Evolutionary conservation across 768 basidiomycete species (phyloP), one percentile per base, ranked within the genome.

Genomic region (Mycena filopes): DNA sequence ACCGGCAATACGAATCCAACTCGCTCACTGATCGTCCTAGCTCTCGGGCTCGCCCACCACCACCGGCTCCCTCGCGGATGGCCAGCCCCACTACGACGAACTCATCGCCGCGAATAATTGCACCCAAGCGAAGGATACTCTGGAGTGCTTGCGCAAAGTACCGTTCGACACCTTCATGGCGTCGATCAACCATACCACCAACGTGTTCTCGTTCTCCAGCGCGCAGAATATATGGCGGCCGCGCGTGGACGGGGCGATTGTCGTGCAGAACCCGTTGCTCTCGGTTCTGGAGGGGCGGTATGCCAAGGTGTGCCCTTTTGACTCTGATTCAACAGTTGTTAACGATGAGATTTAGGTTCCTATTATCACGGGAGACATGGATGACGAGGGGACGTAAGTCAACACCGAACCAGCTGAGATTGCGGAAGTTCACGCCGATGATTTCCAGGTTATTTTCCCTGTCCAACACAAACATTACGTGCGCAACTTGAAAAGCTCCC

Each of bases 191-290:
- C 4, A 64, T 8, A 74, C 76, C 21, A 76, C 81, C 0, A 68
- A 60, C 20, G 21, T 79, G 1, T 74, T 81, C 47, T 56, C 74
- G 0, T 79, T 76, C 65, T 57, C 72, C 58, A 74, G 75, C 23
- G 51, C 80, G 36, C 60, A 60, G 0, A 60, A 77, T 38, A 74
- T 77, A 1, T 83, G 80, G 80, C 45, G 71, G 15, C 84, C 82
- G 5, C 72, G 78, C 12, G 76, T 79, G 2, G 83, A 84, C 49
- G 81, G 80, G 0, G 68, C 73, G 0, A 79, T 84, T 61, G 43
- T 84, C 21, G 69, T 70, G 3, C 76, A 73, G 2, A 60, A 74
- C 36, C 82, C 81, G 0, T 70, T 77, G 29, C 46, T 63, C 9
- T 72, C 79, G 1, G 72, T 83, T 0, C 63, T 70, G 42, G 67